Conservation (phyloP, 495 filamentous ascomycete genomes). For the Talaromyces proteolyticus region DNA sequence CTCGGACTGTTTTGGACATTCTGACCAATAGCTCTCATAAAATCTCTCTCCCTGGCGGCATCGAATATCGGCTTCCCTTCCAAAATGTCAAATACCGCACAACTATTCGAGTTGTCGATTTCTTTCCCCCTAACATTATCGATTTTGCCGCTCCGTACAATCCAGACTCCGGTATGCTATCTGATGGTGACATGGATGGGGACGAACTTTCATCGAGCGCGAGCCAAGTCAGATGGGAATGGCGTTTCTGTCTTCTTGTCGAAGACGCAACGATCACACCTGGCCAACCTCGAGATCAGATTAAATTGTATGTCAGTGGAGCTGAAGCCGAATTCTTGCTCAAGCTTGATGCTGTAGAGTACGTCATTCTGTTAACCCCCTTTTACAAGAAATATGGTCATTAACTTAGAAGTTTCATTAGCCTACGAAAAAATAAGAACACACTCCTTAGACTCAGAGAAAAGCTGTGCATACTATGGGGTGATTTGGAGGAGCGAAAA, state of each 20-base stretch:
- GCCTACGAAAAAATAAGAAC: constrained; percentile 45
- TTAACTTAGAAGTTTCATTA: constrained; percentile 14
- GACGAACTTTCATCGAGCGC: constrained; percentile 20
- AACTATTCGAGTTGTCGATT: constrained; percentile 73
- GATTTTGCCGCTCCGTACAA: constrained; percentile 59
- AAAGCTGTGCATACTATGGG: constrained; percentile 79
- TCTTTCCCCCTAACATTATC: constrained; percentile 62
- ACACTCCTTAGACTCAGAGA: constrained; percentile 52
- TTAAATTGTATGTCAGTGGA: constrained; percentile 65
- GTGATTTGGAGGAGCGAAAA: constrained; percentile 72
- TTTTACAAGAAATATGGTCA: background rate
- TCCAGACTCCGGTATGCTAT: constrained; percentile 40
- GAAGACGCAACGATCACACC: constrained; percentile 47
- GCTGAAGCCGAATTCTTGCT: constrained; percentile 60
- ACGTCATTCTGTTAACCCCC: constrained; percentile 18
- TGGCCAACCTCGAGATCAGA: constrained; percentile 25
- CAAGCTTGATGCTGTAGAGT: constrained; percentile 62
- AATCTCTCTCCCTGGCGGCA: constrained; percentile 34
- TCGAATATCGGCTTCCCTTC: constrained; percentile 55
- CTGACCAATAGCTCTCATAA: constrained; percentile 31
- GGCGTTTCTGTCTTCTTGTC: constrained; percentile 71
- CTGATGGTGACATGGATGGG: constrained; percentile 32
- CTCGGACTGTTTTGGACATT: constrained; percentile 34
- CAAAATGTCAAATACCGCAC: constrained; percentile 65
- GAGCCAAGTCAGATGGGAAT: constrained; percentile 53